Evolutionary conservation across 2,329 filamentous ascomycete species (phyloP).

Genomic region (Aspergillus sp.): DNA sequence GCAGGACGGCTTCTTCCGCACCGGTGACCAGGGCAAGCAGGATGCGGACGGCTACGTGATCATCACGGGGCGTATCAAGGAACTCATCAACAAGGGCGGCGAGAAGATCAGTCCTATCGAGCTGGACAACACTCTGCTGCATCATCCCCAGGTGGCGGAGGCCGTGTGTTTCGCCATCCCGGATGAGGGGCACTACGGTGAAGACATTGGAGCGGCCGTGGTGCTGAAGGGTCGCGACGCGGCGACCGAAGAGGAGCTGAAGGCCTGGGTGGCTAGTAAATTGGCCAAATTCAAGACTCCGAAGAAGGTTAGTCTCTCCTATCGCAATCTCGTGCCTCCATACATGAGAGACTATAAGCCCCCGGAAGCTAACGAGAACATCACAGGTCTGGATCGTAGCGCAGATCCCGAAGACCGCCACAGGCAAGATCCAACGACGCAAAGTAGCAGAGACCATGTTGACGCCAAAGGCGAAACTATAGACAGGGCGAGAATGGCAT

Average conservation of each 20-base stretch:
- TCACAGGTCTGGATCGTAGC: slow-evolving; percentile 73
- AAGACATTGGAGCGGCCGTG: slow-evolving; percentile 75
- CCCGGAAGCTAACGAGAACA: not conserved
- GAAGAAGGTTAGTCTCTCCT: slow-evolving; percentile 62
- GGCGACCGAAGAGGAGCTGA: slow-evolving; percentile 61
- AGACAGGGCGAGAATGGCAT: slow-evolving; percentile 13
- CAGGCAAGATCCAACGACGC: slow-evolving; percentile 81
- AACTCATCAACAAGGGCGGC: slow-evolving; percentile 84
- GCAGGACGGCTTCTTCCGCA: slow-evolving; percentile 77
- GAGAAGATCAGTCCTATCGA: slow-evolving; percentile 90
- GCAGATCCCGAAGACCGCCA: slow-evolving; percentile 88
- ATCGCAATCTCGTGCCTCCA: slow-evolving; percentile 6
- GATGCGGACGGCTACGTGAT: slow-evolving; percentile 79
- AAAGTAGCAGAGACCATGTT: slow-evolving; percentile 85
- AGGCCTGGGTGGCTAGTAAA: slow-evolving; percentile 66
- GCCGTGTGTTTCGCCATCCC: slow-evolving; percentile 81
- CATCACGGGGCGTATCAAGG: slow-evolving; percentile 91
- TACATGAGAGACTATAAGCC: not conserved
- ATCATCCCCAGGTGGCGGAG: slow-evolving; percentile 70
- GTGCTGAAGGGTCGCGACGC: slow-evolving; percentile 67
- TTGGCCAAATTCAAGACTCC: slow-evolving; percentile 83
- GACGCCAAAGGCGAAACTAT: slow-evolving; percentile 54
- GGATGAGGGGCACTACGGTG: slow-evolving; percentile 73
- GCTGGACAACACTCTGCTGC: slow-evolving; percentile 76
- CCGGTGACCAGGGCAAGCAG: slow-evolving; percentile 79